Base-by-base conservation (phyloP, 2,329 filamentous ascomycete species). In the Sclerotinia borealis region DNA sequence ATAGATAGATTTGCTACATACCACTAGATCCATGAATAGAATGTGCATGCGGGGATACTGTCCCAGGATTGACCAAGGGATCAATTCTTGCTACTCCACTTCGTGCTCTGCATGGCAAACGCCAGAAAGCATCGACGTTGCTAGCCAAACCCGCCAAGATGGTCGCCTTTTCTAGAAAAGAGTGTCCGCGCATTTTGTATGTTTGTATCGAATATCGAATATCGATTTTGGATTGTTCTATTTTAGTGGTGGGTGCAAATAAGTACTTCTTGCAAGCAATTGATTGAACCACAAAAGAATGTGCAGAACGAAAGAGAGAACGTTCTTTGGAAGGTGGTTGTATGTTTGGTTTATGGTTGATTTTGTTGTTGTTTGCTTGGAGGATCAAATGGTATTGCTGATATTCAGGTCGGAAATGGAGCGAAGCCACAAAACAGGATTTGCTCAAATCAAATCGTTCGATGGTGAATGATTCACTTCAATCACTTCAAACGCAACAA, bases 91-190 rank as follows among this genome's bases (percentile, higher is more conserved):
- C 89, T 63, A 91, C 75, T 66, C 86, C 90, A 68, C 86, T 80
- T 52, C 83, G 82, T 63, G 86, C 87, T 69, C 85, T 88, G 76
- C 92, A 96, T 71, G 91, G 89, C 83, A 96, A 90, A 74, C 92
- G 91, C 91, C 91, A 96, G 77, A 96, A 96, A 65, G 89, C 92
- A 69, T 82, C 73, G 52, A 80, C 81, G 4, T 27, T 37, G 15
- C 47, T 36, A 27, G 31, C 48, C 22, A 37, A 58, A 31, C 41
- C 43, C 4, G 51, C 29, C 9, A 64, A 11, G 19, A 58, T n/a
- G 6, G 45, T 31, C 25, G 45, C 25, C 11, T 52, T 63, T 25
- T 62, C 9, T 22, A 62, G 5, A 29, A 62, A 39, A 22, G 27
- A 58, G 43, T 34, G 7, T 22, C 60, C 50, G 11, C 60, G 60